Conservation (phyloP, 1,284 basidiomycete genomes). For the Athelia psychrophila region DNA sequence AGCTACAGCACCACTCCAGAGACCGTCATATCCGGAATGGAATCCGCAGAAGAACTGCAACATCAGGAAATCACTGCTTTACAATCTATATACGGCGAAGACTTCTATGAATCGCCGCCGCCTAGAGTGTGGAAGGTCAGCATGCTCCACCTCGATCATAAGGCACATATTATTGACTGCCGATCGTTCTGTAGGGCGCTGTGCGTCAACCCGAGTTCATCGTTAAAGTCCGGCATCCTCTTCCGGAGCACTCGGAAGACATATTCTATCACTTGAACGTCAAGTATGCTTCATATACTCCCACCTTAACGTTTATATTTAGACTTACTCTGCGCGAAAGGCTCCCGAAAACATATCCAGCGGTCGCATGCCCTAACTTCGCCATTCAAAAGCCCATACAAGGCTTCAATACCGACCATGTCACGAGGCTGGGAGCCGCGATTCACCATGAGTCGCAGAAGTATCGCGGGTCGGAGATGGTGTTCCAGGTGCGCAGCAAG, state of each 20-base stretch:
- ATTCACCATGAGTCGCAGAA: slow-evolving; percentile 63
- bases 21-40: slow-evolving; percentile 43
- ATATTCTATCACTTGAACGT: slow-evolving; percentile 64
- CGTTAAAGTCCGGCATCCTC: slow-evolving; percentile 65
- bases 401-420: slow-evolving; percentile 52
- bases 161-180: slow-evolving; percentile 6
- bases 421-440: slow-evolving; percentile 49
- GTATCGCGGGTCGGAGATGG: slow-evolving; percentile 64
- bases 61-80: slow-evolving; percentile 73
- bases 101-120: slow-evolving; percentile 69
- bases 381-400: slow-evolving; percentile 61
- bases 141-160: slow-evolving; percentile 4
- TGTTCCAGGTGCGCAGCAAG: slow-evolving; percentile 55
- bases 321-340: too few species aligned
- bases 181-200: slow-evolving; percentile 47
- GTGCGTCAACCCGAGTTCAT: slow-evolving; percentile 68
- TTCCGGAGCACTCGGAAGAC: slow-evolving; percentile 47
- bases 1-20: slow-evolving; percentile 1
- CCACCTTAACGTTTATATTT: not conserved
- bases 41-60: slow-evolving; percentile 69
- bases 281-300: slow-evolving; percentile 43
- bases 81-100: slow-evolving; percentile 73
- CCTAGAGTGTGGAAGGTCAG: slow-evolving; percentile 77
- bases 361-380: slow-evolving; percentile 63
- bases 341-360: slow-evolving; percentile 76